Percentiles rank a stretch among this genome's conserved stretches.
These are phyloP conservation scores for Fusarium lyarnte DNA, from an alignment of 2,329 filamentous ascomycete genomes.

Conservation along the genomic window DNA sequence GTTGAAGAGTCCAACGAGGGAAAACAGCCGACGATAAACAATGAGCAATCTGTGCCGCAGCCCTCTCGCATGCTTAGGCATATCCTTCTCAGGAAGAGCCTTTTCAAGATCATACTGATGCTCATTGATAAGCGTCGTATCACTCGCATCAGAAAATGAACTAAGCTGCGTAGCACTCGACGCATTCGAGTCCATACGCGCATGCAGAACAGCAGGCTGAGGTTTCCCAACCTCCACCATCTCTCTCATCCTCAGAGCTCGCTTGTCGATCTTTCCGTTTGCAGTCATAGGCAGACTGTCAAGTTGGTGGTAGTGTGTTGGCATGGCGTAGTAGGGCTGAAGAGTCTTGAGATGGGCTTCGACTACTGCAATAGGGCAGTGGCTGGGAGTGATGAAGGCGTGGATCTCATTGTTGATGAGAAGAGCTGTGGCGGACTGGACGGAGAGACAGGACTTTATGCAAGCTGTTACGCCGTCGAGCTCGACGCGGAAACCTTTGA, in stretches of 20 bases:
- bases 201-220: conserved; percentile 25
- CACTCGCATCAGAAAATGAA: conserved; percentile 26
- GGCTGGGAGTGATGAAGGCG: conserved; percentile 57
- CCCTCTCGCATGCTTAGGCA: conserved; percentile 50
- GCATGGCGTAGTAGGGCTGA: conserved; percentile 66
- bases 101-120: conserved; percentile 43
- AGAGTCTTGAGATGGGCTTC: conserved; percentile 52
- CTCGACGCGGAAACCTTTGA: conserved; percentile 70
- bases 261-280: conserved; percentile 68
- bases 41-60: conserved; percentile 58
- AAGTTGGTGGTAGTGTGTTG: conserved; percentile 55
- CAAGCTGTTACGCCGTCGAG: conserved; percentile 64
- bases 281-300: conserved; percentile 58
- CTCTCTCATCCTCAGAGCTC: conserved; percentile 45
- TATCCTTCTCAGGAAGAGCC: conserved; percentile 54
- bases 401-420: conserved; percentile 59
- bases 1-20: conserved; percentile 63
- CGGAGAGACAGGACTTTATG: conserved; percentile 55
- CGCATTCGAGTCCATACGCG: conserved; percentile 41
- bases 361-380: conserved; percentile 49
- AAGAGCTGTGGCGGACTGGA: conserved; percentile 58
- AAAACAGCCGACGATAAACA: conserved; percentile 66
- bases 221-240: conserved; percentile 2
- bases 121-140: conserved; percentile 32
- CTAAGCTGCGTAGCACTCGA: conserved; percentile 42